Base-by-base conservation (phyloP, 2,329 filamentous ascomycete species). In the Botrytis porri region DNA sequence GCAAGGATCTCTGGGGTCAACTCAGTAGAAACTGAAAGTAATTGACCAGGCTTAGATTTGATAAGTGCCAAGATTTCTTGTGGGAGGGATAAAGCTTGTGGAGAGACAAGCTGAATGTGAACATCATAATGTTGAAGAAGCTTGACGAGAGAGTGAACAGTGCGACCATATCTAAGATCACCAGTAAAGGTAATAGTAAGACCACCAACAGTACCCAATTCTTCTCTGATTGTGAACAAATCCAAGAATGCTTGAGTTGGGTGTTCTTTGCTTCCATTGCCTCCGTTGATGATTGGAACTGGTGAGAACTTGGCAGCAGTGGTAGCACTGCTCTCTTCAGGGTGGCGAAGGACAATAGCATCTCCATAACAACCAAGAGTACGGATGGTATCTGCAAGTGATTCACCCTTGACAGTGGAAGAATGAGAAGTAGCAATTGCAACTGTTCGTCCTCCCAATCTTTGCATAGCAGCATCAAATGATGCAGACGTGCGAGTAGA, bases 381-480 rank as follows among this genome's bases (percentile, higher is more conserved):
- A 76, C 96, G 92, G 78, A 99, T 89, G 22, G 94, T 97, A 81
- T 99, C 96, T 80, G 96, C 93, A 29, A 99, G 88, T 6, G 92
- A 91, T 85, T 99, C 96, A 60, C 96, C 96, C 88, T 99, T 99
- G 83, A 95, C 89, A 6, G 95, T 95, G 22, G 93, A 97, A 3
- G 95, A 98, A 78, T 93, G 89, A 9, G 90, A 88, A 4, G 95
- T 97, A 59, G 94, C 87, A 80, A 98, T 91, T 70, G 91, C 87
- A 71, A 99, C 88, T 4, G 92, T 95, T 66, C 94, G 89, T 65
- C 96, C 96, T 77, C 96, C 96, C 8, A 99, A 91, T 70, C 97
- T 92, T 86, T 99, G 97, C 96, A 99, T 99, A 60, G 96, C 96
- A 73, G 95, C 93, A 81, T 99, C 96, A 79, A 99, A 99, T 5